Evolutionary conservation across 169 alveolate species (phyloP), one percentile per base, ranked within the genome.

Genomic region (Eimeria brunetti): DNA sequence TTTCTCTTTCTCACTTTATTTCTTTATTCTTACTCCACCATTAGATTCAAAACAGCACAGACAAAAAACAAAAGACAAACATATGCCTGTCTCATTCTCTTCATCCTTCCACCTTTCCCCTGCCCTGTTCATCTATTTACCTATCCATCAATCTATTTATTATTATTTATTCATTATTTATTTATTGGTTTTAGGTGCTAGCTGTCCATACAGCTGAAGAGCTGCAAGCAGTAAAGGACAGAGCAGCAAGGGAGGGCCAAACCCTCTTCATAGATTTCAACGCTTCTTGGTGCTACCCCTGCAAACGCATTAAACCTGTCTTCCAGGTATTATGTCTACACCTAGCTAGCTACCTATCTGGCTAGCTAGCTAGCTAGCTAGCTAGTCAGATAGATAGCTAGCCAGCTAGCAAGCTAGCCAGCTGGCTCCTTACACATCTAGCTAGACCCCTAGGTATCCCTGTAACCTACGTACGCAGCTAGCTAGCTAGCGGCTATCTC

Each of bases 41-140:
- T 9, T 56, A 56, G 64, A 12, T 18, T 16, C 9, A 56, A 9
- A 56, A 16, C 64, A 56, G 64, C 64, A 56, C 64, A 56, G 64
- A n/a, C n/a, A n/a, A n/a, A n/a, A 9, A 56, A 16, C 64, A 56
- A 16, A 9, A 56, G 64, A 9, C 9, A 56, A 9, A 56, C 24
- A 9, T 56, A 16, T 16, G 9, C 24, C 64, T 56, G 64, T 16
- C 9, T 9, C 64, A 56, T 9, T 16, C 9, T 9, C 64, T 16
- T 56, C 64, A 56, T 56, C 64, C 18, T 56, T 18, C 64, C 64
- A 12, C 18, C 64, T 56, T 56, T 56, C 18, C 18, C 24, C 64
- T 56, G 64, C 64, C 18, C 24, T 18, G 64, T 98, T 99, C 49
- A 44, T 38, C 7, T 80, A 49, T 84, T 38, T 33, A 11, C 78